Percentiles rank a stretch among this genome's conserved stretches.
These are phyloP conservation scores for Podospora tetraspora DNA, from an alignment of 495 filamentous ascomycete genomes.

Conservation along the genomic window DNA sequence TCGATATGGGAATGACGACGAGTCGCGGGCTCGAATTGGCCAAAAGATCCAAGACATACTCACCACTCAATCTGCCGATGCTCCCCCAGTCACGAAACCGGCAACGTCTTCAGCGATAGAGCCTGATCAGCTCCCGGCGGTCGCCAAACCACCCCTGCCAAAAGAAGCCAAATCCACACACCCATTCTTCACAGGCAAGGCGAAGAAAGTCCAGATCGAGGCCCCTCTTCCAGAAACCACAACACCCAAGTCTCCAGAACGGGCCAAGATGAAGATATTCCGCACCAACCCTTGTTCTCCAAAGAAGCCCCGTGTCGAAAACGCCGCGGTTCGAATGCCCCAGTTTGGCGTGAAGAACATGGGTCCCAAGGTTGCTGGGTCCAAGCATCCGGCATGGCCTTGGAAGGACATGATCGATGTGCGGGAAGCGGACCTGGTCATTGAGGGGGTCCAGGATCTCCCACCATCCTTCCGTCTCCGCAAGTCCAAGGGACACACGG, in stretches of 20 bases:
- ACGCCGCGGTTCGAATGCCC: slow-evolving; percentile 23
- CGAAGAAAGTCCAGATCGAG: slow-evolving; percentile 19
- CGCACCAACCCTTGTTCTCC: slow-evolving; percentile 34
- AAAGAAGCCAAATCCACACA: slow-evolving; percentile 56
- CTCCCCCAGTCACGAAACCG: not conserved
- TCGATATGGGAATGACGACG: slow-evolving; percentile 31
- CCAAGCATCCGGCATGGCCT: slow-evolving; percentile 64
- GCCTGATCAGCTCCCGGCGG: not conserved
- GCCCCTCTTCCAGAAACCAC: slow-evolving; percentile 14
- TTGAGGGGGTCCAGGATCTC: not conserved
- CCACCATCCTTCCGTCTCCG: slow-evolving; percentile 18
- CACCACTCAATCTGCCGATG: not conserved
- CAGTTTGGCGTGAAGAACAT: slow-evolving; percentile 29
- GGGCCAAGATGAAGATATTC: slow-evolving; percentile 28
- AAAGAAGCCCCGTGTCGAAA: slow-evolving; percentile 19
- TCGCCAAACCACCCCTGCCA: not conserved
- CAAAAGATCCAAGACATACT: slow-evolving; percentile 34
- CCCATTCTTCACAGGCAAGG: slow-evolving; percentile 68
- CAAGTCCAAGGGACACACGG: slow-evolving; percentile 48
- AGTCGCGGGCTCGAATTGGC: slow-evolving; percentile 32
- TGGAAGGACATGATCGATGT: slow-evolving; percentile 59
- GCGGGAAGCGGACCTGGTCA: slow-evolving; percentile 32
- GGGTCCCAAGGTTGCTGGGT: slow-evolving; percentile 52
- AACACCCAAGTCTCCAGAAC: slow-evolving; percentile 2
- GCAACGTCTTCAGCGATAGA: slow-evolving; percentile 17